Base-by-base conservation (phyloP, 352 stramenopile species). In the Pythium volutum region DNA sequence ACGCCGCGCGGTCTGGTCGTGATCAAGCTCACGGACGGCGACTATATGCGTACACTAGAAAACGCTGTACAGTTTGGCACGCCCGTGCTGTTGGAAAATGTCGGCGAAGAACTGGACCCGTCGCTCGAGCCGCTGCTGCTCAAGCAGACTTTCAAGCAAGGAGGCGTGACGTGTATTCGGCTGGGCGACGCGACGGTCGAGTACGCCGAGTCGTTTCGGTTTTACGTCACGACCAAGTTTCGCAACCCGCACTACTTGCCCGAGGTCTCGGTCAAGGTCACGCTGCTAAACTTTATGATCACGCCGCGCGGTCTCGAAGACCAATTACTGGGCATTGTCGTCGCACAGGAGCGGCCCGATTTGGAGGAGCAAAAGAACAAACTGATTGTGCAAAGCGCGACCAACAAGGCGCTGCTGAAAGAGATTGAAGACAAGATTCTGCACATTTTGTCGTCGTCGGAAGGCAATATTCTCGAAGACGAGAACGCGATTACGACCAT, bases 231-330 rank as follows among this genome's bases (percentile, higher is more conserved):
- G 41, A 98, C 93, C 16, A 98, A 98, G 72, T 87, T 94, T 56
- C 72, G 89, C 1, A 98, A 97, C 55, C 93, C 93, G 27, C 93
- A 98, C 71, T 98, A 98, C 66, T 60, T 98, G 15, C 91, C 93
- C 0, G 93, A 98, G 59, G 86, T 97, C 14, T 96, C 87, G 8
- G 92, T 98, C 29, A 96, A 96, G 63, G 87, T 98, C 45, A 98
- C 91, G 27, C 66, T 98, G 31, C 74, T 98, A 20, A 98, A 98
- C 66, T 98, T 98, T 65, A 98, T 97, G 89, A 98, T 98, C 74
- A 98, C 93, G 16, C 93, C 90, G 5, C 81, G 92, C 9, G 93
- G 93, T 0, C 77, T 98, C 1, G 82, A 97, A 59, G 91, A 98
- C 56, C 91, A 97, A 55, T 67, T 98, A 22, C 72, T 98, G 1